Base-by-base conservation (phyloP, 2,329 filamentous ascomycete species). In the Microsporum canis region DNA sequence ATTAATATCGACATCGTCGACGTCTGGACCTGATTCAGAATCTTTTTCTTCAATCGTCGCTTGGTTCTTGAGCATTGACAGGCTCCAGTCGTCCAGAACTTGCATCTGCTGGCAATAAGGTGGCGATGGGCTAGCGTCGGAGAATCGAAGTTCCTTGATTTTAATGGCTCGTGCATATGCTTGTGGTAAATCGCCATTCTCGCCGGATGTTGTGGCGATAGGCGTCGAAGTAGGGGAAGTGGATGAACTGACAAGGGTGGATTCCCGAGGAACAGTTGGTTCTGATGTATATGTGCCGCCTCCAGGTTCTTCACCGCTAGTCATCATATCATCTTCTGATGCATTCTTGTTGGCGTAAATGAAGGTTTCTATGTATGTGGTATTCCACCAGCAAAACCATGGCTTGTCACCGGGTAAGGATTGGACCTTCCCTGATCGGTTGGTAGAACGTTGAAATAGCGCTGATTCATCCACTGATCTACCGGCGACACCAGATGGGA, bases 301-400 rank as follows among this genome's bases (percentile, higher is more conserved):
- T 17, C 58, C 17, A 59, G 17, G 10, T 43, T 59, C 17, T 8
- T 55, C 51, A 6, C 51, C 31, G 14, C 62, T 62, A 10, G 60
- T 63, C 27, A 31, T 55, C 57, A 31, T 43, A 10, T 53, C 59
- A 31, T 49, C 38, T 57, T 33, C 17, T 23, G 60, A 17, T 12
- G 43, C 57, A 10, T 43, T 55, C 14, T 55, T 47, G 60, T 82
- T 79, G 59, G 83, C 76, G 67, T 87, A 88, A 55, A 88, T 79
- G 71, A 87, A 88, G 41, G 82, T 81, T 70, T 88, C 85, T 57
- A 88, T 77, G 59, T 84, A 77, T 0, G 85, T 88, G 12, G 77
- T 75, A 68, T 88, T 88, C 84, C 84, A 88, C 69, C 81, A 82
- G 71, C 85, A 88, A 67, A 84, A 86, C 85, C 85, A 88, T 1